Evolutionary conservation across 352 stramenopile genomes (phyloP), one percentile per base, ranked within the genome.

Genomic region (Globisporangium viniferum): DNA sequence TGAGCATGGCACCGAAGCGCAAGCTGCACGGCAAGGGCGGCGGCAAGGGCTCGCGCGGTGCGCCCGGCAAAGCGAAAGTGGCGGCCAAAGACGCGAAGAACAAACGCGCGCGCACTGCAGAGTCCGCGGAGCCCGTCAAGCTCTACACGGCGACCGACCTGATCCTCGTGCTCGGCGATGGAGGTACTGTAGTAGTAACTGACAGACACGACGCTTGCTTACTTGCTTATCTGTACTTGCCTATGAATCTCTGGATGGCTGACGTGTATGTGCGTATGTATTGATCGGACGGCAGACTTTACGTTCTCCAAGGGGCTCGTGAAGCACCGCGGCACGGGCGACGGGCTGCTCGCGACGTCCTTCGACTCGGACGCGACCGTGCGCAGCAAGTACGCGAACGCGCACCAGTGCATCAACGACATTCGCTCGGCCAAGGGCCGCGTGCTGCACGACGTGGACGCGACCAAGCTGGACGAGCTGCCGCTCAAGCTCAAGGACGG

Each of bases 381-480:
- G 10, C 70, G 73, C 58, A 79, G 68, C 55, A 96, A 96, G 72
- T 96, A 96, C 67, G 67, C 77, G 29, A 95, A 94, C 59, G 87
- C 89, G 0, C 44, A 77, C 8, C 80, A 87, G 44, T 93, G 89
- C 66, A 91, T 96, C 59, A 59, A 75, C 3, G 75, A 76, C 22
- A 81, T 94, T 22, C 66, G 64, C 12, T 68, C 67, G 15, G 66
- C 75, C 4, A 68, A 82, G 2, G 85, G 79, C 0, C 59, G 73
- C 18, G 88, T 93, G 65, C 55, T 94, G 41, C 88, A 96, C 66
- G 76, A 79, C 69, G 82, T 97, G 49, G 89, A 97, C 71, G 90
- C 88, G 36, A 97, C 89, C 35, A 86, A 92, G 65, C 73, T 96
- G 53, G 68, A 86, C 33, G 65, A 75, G 49, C 67, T 95, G 64